Base-by-base conservation (phyloP, 768 basidiomycete species). In the Obba rivulosa region DNA sequence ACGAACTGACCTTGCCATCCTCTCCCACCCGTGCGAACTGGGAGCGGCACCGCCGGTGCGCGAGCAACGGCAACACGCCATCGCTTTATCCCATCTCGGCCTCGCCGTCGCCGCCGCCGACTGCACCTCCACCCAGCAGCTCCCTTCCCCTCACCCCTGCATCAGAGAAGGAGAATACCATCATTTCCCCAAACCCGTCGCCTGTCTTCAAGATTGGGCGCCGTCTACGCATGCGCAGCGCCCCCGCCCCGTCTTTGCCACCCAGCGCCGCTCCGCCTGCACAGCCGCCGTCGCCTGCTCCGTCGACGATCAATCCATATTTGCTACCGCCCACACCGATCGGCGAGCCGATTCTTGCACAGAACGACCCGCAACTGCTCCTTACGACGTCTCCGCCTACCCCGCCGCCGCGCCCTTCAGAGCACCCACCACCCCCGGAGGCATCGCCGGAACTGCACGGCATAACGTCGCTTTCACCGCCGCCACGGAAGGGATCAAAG, bases 141-240 rank as follows among this genome's bases (percentile, higher is more conserved):
- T 70, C 77, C 38, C 62, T 75, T 4, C 76, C 78, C 25, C 51
- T 61, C 1, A 48, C 59, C 3, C 60, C 57, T 13, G 56, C 60
- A 1, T 45, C 44, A 28, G 53, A 53, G 22, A 58, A 31, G 28
- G 28, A 31, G 7, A 31, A 7, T 13, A 7, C 28, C 5, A 31
- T 22, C 16, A 21, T 42, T 40, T 31, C 55, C 34, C 28, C 53
- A 35, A 45, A 52, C 23, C 36, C 46, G 21, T 51, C 56, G 11
- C 50, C 51, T 14, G 56, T 50, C 21, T 25, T 50, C 4, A 42
- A 61, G 13, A 56, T 87, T 55, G 79, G 75, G 56, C 79, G 79
- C 52, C 83, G 87, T 28, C 57, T 87, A 46, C 81, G 87, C 43
- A 80, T 84, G 43, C 74, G 81, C 43, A 87, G 83, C 58, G 73